Percentiles rank a stretch among this genome's conserved stretches.
These are phyloP conservation scores for Hippophae gyantsensis DNA, from an alignment of 306 rosid species.

Conservation along the genomic window DNA sequence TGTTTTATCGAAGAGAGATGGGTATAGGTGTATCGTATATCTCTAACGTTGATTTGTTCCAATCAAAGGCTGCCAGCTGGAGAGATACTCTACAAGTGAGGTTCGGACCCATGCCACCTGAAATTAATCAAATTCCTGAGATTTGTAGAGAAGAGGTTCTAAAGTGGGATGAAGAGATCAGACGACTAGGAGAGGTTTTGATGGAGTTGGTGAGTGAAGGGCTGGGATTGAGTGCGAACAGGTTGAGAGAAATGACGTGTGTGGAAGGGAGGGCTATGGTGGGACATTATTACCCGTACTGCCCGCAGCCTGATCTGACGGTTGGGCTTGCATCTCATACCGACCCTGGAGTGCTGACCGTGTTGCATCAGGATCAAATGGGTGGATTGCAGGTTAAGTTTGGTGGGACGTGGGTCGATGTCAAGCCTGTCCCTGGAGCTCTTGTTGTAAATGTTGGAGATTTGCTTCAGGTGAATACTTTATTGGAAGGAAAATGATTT, in stretches of 20 bases:
- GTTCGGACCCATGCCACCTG: slow-evolving; percentile 26
- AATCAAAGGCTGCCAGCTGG: slow-evolving; percentile 64
- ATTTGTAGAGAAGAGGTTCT: slow-evolving; percentile 33
- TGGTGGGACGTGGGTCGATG: slow-evolving; percentile 53
- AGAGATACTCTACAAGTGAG: slow-evolving; percentile 53
- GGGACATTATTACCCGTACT: slow-evolving; percentile 35
- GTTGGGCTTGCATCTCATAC: slow-evolving; percentile 66
- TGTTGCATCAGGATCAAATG: slow-evolving; percentile 61
- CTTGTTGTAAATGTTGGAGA: slow-evolving; percentile 76
- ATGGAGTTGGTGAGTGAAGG: slow-evolving; percentile 32
- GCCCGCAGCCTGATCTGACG: slow-evolving; percentile 39
- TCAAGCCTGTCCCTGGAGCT: slow-evolving; percentile 56
- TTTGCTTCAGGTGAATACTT: slow-evolving; percentile 51
- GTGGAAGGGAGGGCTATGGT: slow-evolving; percentile 25
- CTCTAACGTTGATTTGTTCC: slow-evolving; percentile 30
- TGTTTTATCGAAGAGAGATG: slow-evolving; percentile 12
- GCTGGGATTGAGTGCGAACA: slow-evolving; percentile 26
- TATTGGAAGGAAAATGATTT: neutral
- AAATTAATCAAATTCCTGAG: slow-evolving; percentile 32
- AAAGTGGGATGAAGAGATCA: slow-evolving; percentile 44
- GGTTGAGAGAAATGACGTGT: slow-evolving; percentile 25
- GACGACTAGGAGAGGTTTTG: slow-evolving; percentile 32
- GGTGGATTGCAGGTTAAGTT: slow-evolving; percentile 74
- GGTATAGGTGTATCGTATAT: slow-evolving; percentile 25
- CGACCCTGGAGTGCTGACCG: slow-evolving; percentile 61